These are phyloP conservation scores for Didymella lethalis DNA, from an alignment of 2,329 filamentous ascomycete species.

Conservation along the genomic window DNA sequence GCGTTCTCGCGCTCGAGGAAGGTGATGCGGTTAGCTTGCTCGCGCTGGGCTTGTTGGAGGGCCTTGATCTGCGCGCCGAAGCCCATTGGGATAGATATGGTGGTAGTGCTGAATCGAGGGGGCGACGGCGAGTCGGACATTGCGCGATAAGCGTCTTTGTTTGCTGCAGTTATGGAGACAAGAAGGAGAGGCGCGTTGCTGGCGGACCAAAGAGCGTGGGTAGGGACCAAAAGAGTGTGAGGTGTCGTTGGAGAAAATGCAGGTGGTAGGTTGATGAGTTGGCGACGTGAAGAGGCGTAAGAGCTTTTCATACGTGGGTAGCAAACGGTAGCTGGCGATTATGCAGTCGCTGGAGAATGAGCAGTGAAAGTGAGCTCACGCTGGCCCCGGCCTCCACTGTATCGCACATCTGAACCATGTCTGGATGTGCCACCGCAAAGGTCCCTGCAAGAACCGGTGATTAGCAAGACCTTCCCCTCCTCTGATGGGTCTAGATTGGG, in stretches of 20 bases:
- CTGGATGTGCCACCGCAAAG: background rate
- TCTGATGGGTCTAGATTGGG: too few relatives aligned
- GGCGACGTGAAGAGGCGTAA: background rate
- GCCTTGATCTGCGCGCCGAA: constrained; percentile 27
- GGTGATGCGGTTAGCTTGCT: constrained; percentile 20
- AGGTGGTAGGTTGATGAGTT: background rate
- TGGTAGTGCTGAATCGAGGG: background rate
- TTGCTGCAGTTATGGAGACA: background rate
- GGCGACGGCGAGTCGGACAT: constrained; percentile 6
- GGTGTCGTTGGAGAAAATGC: background rate
- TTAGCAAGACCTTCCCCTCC: too few relatives aligned
- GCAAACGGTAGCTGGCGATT: background rate
- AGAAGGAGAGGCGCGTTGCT: background rate
- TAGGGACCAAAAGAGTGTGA: background rate
- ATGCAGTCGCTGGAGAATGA: too few relatives aligned
- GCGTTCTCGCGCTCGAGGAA: constrained; percentile 25
- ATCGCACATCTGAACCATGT: background rate
- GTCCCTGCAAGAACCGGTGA: background rate
- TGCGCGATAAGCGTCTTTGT: background rate
- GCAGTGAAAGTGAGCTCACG: background rate
- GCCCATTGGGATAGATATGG: constrained; percentile 23
- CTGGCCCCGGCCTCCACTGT: background rate
- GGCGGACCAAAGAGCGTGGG: background rate
- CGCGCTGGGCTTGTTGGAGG: constrained; percentile 22
- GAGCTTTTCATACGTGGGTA: background rate